A percentile compares a stretch with the other conserved stretches of the same genome.
These are phyloP conservation scores for Calycina herbarum DNA, from an alignment of 2,329 filamentous ascomycete species.

Conservation along the genomic window DNA sequence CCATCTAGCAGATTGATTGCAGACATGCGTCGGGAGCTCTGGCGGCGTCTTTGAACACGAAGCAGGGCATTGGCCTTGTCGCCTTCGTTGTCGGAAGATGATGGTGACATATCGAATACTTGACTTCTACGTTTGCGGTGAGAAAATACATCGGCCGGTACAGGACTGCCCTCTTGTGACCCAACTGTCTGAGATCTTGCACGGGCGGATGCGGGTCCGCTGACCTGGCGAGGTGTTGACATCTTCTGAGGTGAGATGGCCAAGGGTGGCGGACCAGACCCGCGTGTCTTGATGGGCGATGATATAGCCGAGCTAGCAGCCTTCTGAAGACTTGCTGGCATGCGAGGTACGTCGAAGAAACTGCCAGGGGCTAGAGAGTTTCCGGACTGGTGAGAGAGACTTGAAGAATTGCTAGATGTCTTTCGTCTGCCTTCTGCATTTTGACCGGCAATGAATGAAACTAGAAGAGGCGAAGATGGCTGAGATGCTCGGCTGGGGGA, in stretches of 20 bases:
- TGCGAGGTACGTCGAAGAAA: constrained; percentile 70
- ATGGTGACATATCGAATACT: constrained; percentile 93
- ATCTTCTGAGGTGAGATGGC: constrained; percentile 64
- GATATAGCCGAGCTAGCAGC: constrained; percentile 53
- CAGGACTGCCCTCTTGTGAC: constrained; percentile 84
- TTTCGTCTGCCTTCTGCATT: constrained; percentile 79
- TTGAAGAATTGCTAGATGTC: constrained; percentile 86
- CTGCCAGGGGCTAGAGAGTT: constrained; percentile 68
- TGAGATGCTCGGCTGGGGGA: constrained; percentile 86
- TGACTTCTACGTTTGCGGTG: constrained; percentile 93
- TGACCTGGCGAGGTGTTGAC: constrained; percentile 59
- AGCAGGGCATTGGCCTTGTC: constrained; percentile 87
- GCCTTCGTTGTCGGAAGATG: constrained; percentile 95
- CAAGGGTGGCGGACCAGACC: constrained; percentile 46
- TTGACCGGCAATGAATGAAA: constrained; percentile 89
- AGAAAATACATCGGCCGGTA: constrained; percentile 63
- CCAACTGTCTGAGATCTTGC: constrained; percentile 90
- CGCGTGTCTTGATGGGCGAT: constrained; percentile 58
- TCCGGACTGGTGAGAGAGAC: constrained; percentile 75
- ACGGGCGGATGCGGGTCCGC: constrained; percentile 65
- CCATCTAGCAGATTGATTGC: constrained; percentile 84
- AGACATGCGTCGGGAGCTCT: constrained; percentile 91
- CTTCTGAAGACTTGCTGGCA: constrained; percentile 59
- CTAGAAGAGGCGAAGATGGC: constrained; percentile 86
- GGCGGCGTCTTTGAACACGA: constrained; percentile 88